Base-by-base conservation (phyloP, 1,139 yeast species). In the Komagataea norvegica region DNA sequence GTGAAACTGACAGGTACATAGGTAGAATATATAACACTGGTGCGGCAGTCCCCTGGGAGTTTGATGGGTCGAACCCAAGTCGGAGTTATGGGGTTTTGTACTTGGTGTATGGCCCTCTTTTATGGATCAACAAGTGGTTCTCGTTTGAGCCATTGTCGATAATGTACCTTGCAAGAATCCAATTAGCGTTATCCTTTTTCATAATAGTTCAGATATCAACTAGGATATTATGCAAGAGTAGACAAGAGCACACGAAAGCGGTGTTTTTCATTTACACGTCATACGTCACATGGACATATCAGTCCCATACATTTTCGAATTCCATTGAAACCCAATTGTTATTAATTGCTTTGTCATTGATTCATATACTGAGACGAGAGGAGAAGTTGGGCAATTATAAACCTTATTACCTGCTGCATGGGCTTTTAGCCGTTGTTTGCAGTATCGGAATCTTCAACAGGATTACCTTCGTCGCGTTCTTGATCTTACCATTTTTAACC, bases 241-340 rank as follows among this genome's bases (percentile, higher is more conserved):
- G 77, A 47, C 79, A 73, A 30, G 88, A 82, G 55, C 62, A 81
- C 37, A 60, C 80, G 27, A 82, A 81, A 54, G 76, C 83, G 0
- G 57, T 77, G 16, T 72, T 81, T 37, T 79, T 86, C 50, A 70
- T 77, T 14, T 78, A 77, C 57, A 79, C 95, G 0, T 84, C 95
- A 1, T 91, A 84, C 55, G 70, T 88, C 10, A 80, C 95, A 0
- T 69, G 86, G 65, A 77, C 82, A 0, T 81, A 79, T 52, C 97
- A 91, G 56, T 70, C 86, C 1, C 97, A 89, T 56, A 79, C 94
- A 2, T 86, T 93, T 54, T 85, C 96, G 25, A 93, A 93, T 56
- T 76, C 89, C 21, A 57, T 86, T 4, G 99, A 93, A 52, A 86
- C 97, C 0, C 64, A 78, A 16, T 46, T 88, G 24, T 63, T 91